Base-by-base conservation (phyloP, 192 early-diverging fungal species). In the Coemansia sp. region DNA sequence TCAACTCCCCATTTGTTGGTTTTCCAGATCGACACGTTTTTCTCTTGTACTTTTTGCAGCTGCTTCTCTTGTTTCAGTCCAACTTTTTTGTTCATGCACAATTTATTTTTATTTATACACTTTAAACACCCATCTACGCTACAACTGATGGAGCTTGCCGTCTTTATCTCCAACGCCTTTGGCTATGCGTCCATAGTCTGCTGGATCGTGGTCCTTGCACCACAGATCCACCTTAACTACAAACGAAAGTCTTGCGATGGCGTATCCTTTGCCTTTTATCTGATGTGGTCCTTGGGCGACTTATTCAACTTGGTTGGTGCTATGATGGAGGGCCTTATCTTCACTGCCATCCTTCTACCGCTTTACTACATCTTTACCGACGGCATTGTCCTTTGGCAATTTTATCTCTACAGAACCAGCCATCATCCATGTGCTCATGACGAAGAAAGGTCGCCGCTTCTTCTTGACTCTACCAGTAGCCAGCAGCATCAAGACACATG, bases 261-360 rank as follows among this genome's bases (percentile, higher is more conserved):
- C 28, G 69, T 94, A 3, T 92, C 92, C 9, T 66, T 91, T 33
- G 69, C 80, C 5, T 94, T 92, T 66, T 75, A 92, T 39, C 67
- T 87, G 21, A 84, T 92, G 63, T 94, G 92, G 92, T 68, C 91
- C 2, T 74, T 88, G 0, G 92, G 90, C n/a, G 92, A 94, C 58
- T 52, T 90, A 15, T 86, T 91, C 68, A 90, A 88, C 67, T 52
- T 92, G 30, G 66, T 84, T 31, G 92, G 92, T 21, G 84, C 87
- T 21, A 59, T 86, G 26, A 81, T 89, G 69, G 85, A 91, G 31
- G 75, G 86, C 58, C 74, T 94, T 7, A 65, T 92, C 12, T 52
- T 82, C 25, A 92, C 91, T 0, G 87, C 90, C 71, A 85, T 92
- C 40, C 58, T 88, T 7, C 75, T 91, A 13, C 85, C 87, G 23